These are phyloP conservation scores for Lupinus albus DNA, from an alignment of 306 rosid genomes.

Conservation along the genomic window DNA sequence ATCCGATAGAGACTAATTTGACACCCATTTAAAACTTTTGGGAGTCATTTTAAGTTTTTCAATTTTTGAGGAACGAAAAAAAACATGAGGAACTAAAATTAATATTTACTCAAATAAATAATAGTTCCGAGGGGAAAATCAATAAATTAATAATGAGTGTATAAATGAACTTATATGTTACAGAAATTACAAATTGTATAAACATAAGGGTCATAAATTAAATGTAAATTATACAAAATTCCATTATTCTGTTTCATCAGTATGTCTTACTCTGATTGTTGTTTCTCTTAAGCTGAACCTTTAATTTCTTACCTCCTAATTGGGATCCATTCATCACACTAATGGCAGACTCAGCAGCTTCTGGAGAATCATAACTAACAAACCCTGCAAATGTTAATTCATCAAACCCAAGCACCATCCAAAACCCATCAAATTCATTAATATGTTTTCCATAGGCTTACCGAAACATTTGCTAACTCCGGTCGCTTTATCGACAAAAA, in stretches of 20 bases:
- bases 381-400: slow-evolving; percentile 67
- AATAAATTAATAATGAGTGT: slow-evolving; percentile 80
- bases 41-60: too few species aligned
- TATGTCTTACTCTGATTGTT: slow-evolving; percentile 82
- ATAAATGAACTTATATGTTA: slow-evolving; percentile 72
- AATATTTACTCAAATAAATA: too few species aligned
- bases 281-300: slow-evolving; percentile 99
- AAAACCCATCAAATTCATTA: slow-evolving; percentile 38
- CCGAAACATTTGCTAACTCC: slow-evolving; percentile 99
- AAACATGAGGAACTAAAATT: too few species aligned
- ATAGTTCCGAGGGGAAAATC: slow-evolving; percentile 70
- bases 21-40: too few species aligned
- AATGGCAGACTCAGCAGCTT: slow-evolving; percentile 87
- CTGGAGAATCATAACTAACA: slow-evolving; percentile 91
- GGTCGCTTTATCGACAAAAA: slow-evolving; percentile 96
- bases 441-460: slow-evolving; percentile 46
- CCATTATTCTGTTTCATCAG: slow-evolving; percentile 59
- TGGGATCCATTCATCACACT: slow-evolving; percentile 86
- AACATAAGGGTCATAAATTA: slow-evolving; percentile 70
- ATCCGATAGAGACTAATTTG: too few species aligned
- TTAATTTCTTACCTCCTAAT: slow-evolving; percentile 88
- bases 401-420: slow-evolving; percentile 40
- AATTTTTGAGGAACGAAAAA: too few species aligned
- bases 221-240: slow-evolving; percentile 57
- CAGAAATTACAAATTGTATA: slow-evolving; percentile 79